Base-by-base conservation (phyloP, 345 rosid genomes). In the Brassica cretica region DNA sequence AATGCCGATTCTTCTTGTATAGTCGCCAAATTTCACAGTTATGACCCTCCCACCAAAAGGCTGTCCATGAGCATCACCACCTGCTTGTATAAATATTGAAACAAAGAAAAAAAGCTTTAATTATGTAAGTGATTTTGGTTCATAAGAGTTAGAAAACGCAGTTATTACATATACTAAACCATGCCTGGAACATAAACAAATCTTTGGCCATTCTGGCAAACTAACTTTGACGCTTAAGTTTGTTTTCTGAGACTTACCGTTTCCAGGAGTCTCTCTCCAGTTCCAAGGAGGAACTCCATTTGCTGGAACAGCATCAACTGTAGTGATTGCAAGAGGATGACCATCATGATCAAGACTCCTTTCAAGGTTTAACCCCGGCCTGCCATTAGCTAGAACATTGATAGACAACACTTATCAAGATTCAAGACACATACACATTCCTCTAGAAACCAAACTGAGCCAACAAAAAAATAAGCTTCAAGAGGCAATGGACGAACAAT, bases 201-300 rank as follows among this genome's bases (percentile, higher is more conserved):
- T 35, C 15, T 55, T 33, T 70, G 44, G 56, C 71, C 53, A 11
- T 74, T 21, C 37, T 8, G 7, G 37, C 6, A 30, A 71, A 46
- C 66, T 33, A 49, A 44, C 59, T 60, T 74, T 63, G 72, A 74
- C 24, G 14, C 66, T 46, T 18, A 51, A 59, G 65, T 62, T 73
- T 63, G 14, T 61, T 5, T 46, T 70, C 32, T 44, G 53, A 79
- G 66, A 70, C 80, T 82, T 84, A 85, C 98, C 98, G 74, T 84
- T 93, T 83, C 91, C 98, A 39, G 99, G 94, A 63, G 93, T 78
- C 58, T 95, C 98, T 80, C 98, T 89, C 99, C 99, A 95, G 76
- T 88, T 90, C 99, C 99, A 95, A 37, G 99, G 97, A 85, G 98
- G 93, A 83, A 95, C 96, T 76, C 93, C 97, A 70, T 86, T 82